phyloP scores from a whole-genome alignment of 176 grass and related monocot genomes.

The Areca catechu region DNA sequence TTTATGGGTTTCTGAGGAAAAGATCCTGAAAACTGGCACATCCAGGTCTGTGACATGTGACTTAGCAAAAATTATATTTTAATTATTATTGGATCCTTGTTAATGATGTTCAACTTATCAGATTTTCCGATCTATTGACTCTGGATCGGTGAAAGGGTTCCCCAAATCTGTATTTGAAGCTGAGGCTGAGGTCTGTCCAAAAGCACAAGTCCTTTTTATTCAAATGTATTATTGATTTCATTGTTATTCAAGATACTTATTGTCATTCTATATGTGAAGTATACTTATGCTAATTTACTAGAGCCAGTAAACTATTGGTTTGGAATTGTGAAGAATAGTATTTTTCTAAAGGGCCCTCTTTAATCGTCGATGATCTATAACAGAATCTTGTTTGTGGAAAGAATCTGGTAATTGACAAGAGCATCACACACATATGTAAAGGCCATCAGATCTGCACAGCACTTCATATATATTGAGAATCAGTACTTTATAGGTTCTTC shows the following conservation, averaged over 20 bases:
- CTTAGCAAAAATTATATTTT: too few species aligned
- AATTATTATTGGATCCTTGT: too few species aligned
- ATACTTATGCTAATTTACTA: too few species aligned
- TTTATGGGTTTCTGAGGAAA: conserved; percentile 16
- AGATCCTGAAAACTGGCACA: conserved; percentile 25
- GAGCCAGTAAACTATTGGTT: too few species aligned
- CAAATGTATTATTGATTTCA: too few species aligned
- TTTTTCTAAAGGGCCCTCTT: too few species aligned
- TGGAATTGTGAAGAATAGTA: too few species aligned
- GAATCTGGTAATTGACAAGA: conserved; percentile 34
- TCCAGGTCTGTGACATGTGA: conserved; percentile 18
- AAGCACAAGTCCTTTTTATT: too few species aligned
- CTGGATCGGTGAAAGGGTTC: conserved; percentile 38
- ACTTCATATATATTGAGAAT: conserved; percentile 56
- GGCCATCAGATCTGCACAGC: conserved; percentile 34
- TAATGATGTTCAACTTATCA: conserved; percentile 5
- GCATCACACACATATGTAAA: conserved; percentile 47
- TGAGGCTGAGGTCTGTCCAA: neutral
- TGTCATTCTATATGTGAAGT: too few species aligned
- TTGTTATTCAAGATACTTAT: too few species aligned
- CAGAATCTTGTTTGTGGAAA: conserved; percentile 24
- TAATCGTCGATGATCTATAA: neutral
- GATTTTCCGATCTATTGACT: conserved; percentile 60
- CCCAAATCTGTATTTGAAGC: conserved; percentile 17
- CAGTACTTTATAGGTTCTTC: conserved; percentile 56